These are phyloP conservation scores for Fusarium pseudocircinatum DNA, from an alignment of 2,329 filamentous ascomycete genomes.

Conservation along the genomic window DNA sequence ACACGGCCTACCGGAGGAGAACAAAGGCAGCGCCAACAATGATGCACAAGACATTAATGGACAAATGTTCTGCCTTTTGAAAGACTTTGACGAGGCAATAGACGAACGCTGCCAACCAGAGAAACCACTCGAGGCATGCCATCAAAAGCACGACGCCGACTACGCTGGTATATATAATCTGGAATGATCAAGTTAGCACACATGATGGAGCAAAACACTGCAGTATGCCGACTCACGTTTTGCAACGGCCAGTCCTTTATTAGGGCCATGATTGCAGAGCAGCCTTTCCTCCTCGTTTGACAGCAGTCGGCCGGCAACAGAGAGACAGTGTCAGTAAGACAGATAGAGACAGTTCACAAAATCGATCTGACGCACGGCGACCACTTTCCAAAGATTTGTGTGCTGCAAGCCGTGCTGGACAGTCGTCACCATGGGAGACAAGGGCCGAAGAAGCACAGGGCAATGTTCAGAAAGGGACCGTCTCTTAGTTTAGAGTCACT, in stretches of 20 bases:
- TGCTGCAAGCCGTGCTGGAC: neutral
- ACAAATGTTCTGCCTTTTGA: slow-evolving; percentile 88
- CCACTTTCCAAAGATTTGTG: neutral
- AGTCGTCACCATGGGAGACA: neutral
- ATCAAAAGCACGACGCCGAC: slow-evolving; percentile 84
- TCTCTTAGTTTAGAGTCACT: neutral
- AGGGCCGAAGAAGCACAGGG: neutral
- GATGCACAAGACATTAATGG: slow-evolving; percentile 79
- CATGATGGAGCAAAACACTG: neutral
- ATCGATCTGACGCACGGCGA: neutral
- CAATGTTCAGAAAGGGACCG: neutral
- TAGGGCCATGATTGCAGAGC: slow-evolving; percentile 51
- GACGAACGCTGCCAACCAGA: slow-evolving; percentile 93
- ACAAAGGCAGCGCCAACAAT: slow-evolving; percentile 79
- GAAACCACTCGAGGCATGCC: slow-evolving; percentile 90
- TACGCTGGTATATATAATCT: slow-evolving; percentile 89
- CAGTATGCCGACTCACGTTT: slow-evolving; percentile 46
- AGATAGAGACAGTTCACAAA: neutral
- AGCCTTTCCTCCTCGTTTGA: neutral
- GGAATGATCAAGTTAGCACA: neutral
- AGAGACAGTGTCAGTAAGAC: neutral
- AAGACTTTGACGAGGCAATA: slow-evolving; percentile 93
- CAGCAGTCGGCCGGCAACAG: neutral
- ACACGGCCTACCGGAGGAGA: slow-evolving; percentile 70
- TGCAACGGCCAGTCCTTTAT: slow-evolving; percentile 61